Conservation (phyloP, 768 basidiomycete genomes). For the Boletus coccyginus region DNA sequence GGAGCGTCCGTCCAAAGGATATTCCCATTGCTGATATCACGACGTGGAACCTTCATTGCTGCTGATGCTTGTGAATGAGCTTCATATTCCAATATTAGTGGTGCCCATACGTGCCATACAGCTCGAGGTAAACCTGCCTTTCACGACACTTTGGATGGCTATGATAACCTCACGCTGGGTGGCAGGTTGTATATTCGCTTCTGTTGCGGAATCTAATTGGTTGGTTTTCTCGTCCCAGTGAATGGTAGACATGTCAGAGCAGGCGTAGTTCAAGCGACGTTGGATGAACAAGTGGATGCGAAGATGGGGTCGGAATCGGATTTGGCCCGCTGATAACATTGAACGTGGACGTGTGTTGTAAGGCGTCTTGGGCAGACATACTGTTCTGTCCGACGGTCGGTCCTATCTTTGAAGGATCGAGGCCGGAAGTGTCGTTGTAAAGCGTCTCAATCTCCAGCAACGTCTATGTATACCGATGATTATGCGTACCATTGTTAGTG, state of each 20-base stretch:
- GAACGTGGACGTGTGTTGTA: not conserved
- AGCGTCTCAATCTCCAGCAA: slow-evolving; percentile 91
- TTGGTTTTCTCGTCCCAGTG: not conserved
- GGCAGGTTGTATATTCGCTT: not conserved
- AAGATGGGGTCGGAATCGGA: too few species aligned
- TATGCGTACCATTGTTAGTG: not conserved
- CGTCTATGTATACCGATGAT: slow-evolving; percentile 45
- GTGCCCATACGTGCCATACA: not conserved
- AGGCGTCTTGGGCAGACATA: slow-evolving; percentile 37
- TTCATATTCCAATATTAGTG: not conserved
- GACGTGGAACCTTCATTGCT: not conserved
- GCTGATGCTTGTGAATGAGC: not conserved
- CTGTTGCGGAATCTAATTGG: too few species aligned
- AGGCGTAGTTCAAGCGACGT: too few species aligned
- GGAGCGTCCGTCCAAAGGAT: not conserved
- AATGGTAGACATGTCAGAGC: not conserved
- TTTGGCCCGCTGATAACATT: too few species aligned
- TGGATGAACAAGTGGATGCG: too few species aligned
- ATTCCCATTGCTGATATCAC: not conserved
- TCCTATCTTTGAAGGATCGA: slow-evolving; percentile 90
- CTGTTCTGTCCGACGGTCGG: slow-evolving; percentile 99
- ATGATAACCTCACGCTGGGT: not conserved
- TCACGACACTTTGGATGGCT: not conserved
- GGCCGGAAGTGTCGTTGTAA: slow-evolving; percentile 82
- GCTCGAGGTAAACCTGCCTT: not conserved